Percentiles rank a stretch among this genome's conserved stretches.
phyloP scores from a whole-genome alignment of 306 rosid genomes.

The Quercus bicolor region DNA sequence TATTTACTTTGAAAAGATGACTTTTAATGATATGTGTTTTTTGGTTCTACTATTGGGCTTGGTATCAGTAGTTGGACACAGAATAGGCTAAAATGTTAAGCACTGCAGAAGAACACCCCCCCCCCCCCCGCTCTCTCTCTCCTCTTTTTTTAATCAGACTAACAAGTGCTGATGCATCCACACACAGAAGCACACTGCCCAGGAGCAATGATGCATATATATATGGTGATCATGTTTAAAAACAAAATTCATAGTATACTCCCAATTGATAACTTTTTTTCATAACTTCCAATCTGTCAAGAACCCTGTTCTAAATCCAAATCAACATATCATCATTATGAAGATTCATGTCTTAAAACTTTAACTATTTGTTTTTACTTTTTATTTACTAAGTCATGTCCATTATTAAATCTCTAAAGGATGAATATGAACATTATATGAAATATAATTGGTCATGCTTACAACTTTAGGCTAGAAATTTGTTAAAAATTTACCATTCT shows the following conservation, averaged over 20 bases:
- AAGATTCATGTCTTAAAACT: too few relatives aligned
- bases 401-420: background rate
- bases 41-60: too few relatives aligned
- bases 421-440: background rate
- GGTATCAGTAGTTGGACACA: too few relatives aligned
- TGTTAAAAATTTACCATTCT: conserved; percentile 60
- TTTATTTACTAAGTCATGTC: background rate
- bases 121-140: too few relatives aligned
- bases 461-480: conserved; percentile 3
- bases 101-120: too few relatives aligned
- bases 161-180: too few relatives aligned
- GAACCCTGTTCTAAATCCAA: background rate
- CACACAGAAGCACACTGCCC: too few relatives aligned
- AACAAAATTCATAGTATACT: too few relatives aligned
- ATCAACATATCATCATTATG: background rate
- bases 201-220: too few relatives aligned
- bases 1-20: background rate
- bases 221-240: too few relatives aligned
- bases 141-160: too few relatives aligned
- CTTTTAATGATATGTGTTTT: background rate
- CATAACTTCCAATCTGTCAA: background rate
- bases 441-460: conserved; percentile 4
- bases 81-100: too few relatives aligned
- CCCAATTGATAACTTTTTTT: background rate
- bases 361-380: background rate